Conservation (phyloP, 805 yeast genomes). For the Ogataea chonburiensis region DNA sequence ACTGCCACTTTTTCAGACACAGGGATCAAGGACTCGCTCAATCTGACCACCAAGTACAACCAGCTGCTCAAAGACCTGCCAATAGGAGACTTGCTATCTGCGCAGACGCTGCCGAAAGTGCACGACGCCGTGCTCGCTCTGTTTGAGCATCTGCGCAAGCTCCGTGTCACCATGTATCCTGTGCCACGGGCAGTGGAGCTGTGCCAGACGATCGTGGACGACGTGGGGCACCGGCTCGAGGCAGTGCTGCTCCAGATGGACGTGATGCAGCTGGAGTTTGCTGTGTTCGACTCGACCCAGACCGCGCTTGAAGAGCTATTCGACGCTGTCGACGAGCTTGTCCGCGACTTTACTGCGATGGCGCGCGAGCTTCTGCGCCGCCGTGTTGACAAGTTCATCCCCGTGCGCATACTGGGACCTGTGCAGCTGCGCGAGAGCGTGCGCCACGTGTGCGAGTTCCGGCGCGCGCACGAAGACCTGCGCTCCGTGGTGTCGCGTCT, state of each 20-base stretch:
- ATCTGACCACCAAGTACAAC: constrained; percentile 53
- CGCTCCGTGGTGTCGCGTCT: constrained; percentile 19
- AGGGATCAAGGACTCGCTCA: constrained; percentile 56
- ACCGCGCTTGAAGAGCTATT: constrained; percentile 37
- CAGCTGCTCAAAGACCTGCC: constrained; percentile 71
- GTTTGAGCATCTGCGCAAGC: constrained; percentile 62
- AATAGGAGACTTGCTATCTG: constrained; percentile 51
- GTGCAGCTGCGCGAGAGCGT: constrained; percentile 42
- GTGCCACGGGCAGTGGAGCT: constrained; percentile 59
- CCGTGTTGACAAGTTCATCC: constrained; percentile 66
- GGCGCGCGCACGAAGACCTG: constrained; percentile 54
- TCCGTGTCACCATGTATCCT: constrained; percentile 63
- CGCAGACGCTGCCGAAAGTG: constrained; percentile 44
- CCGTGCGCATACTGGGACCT: constrained; percentile 56
- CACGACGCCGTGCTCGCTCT: constrained; percentile 45
- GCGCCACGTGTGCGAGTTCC: constrained; percentile 42
- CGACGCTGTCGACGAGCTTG: constrained; percentile 54
- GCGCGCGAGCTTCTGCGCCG: constrained; percentile 76
- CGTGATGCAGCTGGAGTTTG: constrained; percentile 44
- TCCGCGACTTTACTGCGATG: constrained; percentile 61
- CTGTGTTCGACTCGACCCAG: constrained; percentile 38
- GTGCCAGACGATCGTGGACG: constrained; percentile 63
- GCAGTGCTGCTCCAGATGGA: constrained; percentile 37
- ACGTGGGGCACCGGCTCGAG: constrained; percentile 46
- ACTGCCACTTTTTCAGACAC: constrained; percentile 71